Conservation (phyloP, 805 yeast species). For the Saturnispora bothae region DNA sequence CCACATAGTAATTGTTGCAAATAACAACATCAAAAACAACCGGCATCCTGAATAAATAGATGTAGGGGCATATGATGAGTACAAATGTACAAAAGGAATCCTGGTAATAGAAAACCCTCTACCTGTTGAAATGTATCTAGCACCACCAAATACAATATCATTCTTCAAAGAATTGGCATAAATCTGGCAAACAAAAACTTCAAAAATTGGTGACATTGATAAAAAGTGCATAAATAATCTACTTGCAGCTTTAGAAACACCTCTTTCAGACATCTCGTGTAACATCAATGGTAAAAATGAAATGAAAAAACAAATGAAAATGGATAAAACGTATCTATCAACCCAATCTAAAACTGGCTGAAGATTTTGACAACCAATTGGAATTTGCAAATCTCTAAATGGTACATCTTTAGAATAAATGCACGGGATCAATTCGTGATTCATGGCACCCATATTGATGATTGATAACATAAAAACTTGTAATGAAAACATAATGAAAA, state of each 20-base stretch:
- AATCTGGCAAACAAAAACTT: conserved; percentile 90
- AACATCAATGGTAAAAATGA: conserved; percentile 81
- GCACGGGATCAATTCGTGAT: conserved; percentile 63
- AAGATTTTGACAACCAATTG: conserved; percentile 78
- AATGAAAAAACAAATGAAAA: conserved; percentile 86
- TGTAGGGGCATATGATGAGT: conserved; percentile 63
- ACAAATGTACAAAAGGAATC: conserved; percentile 57
- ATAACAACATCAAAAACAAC: conserved; percentile 56
- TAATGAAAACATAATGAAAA: conserved; percentile 79
- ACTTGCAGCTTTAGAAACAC: conserved; percentile 59
- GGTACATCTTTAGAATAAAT: conserved; percentile 55
- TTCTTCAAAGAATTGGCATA: conserved; percentile 69
- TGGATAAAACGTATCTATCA: conserved; percentile 74
- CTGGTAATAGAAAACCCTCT: conserved; percentile 88
- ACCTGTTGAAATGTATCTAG: conserved; percentile 85
- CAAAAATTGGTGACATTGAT: conserved; percentile 84
- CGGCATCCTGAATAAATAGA: conserved; percentile 75
- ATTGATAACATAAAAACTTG: conserved; percentile 75
- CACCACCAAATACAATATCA: conserved; percentile 84
- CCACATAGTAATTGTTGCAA: conserved; percentile 76
- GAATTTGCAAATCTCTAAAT: conserved; percentile 60
- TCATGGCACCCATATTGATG: conserved; percentile 69
- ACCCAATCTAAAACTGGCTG: conserved; percentile 89
- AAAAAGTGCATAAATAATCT: conserved; percentile 67
- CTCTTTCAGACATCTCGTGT: conserved; percentile 83